A percentile compares a stretch with the other conserved stretches of the same genome.
These are phyloP conservation scores for Emericellopsis terricola DNA, from an alignment of 495 filamentous ascomycete species.

Conservation along the genomic window DNA sequence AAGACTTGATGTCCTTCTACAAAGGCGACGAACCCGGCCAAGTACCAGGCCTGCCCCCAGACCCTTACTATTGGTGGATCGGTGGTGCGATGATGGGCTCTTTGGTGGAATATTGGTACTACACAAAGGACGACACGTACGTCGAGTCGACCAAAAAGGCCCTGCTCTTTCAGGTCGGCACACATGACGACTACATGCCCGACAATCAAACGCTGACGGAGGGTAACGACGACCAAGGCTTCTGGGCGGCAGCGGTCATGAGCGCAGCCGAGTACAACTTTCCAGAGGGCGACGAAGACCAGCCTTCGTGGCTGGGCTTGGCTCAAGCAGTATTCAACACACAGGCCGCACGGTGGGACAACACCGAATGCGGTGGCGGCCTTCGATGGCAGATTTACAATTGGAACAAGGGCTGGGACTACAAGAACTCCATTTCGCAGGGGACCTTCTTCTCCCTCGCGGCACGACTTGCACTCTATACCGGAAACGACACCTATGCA, in stretches of 20 bases:
- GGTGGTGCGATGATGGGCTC: slow-evolving; percentile 49
- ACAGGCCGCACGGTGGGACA: slow-evolving; percentile 51
- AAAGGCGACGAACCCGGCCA: slow-evolving; percentile 42
- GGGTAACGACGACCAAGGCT: slow-evolving; percentile 52
- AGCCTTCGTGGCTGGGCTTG: slow-evolving; percentile 61
- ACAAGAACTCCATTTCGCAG: slow-evolving; percentile 47
- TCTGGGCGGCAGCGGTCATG: slow-evolving; percentile 53
- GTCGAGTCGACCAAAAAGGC: slow-evolving; percentile 36
- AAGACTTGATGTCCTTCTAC: slow-evolving; percentile 56
- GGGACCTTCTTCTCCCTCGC: slow-evolving; percentile 56
- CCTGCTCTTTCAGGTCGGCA: slow-evolving; percentile 40
- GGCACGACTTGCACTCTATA: slow-evolving; percentile 51
- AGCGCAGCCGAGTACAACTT: slow-evolving; percentile 45
- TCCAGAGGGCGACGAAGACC: slow-evolving; percentile 32
- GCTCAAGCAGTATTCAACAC: slow-evolving; percentile 68
- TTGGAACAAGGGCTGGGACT: slow-evolving; percentile 58
- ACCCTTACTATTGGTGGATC: slow-evolving; percentile 49
- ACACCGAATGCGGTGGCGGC: slow-evolving; percentile 49
- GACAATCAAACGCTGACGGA: slow-evolving; percentile 40
- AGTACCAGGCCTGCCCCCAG: slow-evolving; percentile 19
- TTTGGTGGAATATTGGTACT: slow-evolving; percentile 49
- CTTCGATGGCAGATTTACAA: slow-evolving; percentile 71
- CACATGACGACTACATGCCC: slow-evolving; percentile 44
- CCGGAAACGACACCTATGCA: slow-evolving; percentile 47
- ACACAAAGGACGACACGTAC: slow-evolving; percentile 42